Conservation (phyloP, 148 eudicot genomes). For the Rhododendron simsii region DNA sequence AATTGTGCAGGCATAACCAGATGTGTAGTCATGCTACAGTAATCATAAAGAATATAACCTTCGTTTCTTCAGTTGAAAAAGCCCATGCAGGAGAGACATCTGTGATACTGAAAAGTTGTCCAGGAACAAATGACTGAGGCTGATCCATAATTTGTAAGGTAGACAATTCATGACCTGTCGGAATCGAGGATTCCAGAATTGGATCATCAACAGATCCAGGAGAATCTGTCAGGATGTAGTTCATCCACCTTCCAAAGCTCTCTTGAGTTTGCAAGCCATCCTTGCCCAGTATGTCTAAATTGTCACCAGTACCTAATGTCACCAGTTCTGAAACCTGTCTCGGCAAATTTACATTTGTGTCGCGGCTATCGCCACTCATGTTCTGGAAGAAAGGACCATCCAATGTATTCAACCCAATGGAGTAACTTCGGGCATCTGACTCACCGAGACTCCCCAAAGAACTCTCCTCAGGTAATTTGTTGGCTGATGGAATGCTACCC, state of each 20-base stretch:
- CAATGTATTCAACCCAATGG: conserved; percentile 14
- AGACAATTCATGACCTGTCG: conserved; percentile 34
- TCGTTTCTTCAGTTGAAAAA: conserved; percentile 66
- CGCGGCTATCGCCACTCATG: conserved; percentile 15
- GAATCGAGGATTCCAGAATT: conserved; percentile 30
- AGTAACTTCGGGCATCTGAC: conserved; percentile 23
- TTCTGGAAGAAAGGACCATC: conserved; percentile 20
- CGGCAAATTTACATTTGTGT: conserved; percentile 21
- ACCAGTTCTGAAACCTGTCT: conserved; percentile 20
- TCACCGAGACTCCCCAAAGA: conserved; percentile 23
- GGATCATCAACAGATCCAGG: conserved; percentile 52
- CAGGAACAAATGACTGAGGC: conserved; percentile 26
- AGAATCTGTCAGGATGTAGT: conserved; percentile 51
- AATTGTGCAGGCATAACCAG: conserved; percentile 5
- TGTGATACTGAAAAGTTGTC: conserved; percentile 61
- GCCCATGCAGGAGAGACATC: conserved; percentile 84
- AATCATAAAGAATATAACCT: conserved; percentile 39
- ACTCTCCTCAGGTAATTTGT: conserved; percentile 26
- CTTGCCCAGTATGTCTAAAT: conserved; percentile 20
- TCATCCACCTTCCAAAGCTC: conserved; percentile 75
- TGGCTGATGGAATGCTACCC: conserved; percentile 30
- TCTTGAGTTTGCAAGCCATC: conserved; percentile 52
- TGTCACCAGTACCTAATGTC: conserved; percentile 20
- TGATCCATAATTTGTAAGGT: conserved; percentile 25
- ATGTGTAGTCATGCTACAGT: neutral